Evolutionary conservation across 345 rosid genomes (phyloP).

Genomic region (Physaria fendleri): DNA sequence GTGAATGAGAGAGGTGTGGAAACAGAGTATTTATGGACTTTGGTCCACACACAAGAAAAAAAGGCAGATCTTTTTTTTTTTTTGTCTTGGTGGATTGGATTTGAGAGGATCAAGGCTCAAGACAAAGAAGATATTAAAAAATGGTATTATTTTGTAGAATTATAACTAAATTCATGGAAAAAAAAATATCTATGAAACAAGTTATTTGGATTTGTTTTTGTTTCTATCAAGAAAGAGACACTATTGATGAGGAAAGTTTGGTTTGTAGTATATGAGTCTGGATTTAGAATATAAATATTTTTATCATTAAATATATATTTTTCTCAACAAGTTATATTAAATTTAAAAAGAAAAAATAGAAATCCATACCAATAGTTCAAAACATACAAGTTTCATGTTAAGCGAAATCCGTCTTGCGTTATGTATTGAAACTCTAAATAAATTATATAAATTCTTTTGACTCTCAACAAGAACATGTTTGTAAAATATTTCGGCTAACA

Average conservation of each 20-base stretch:
- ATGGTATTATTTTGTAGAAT: neutral
- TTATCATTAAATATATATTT: neutral
- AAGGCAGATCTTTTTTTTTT: neutral
- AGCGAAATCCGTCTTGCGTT: neutral
- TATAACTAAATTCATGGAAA: neutral
- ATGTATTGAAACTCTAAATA: neutral
- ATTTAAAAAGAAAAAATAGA: neutral
- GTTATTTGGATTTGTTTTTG: too few species aligned
- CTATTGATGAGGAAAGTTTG: neutral
- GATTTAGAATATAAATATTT: neutral
- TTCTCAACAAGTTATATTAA: neutral
- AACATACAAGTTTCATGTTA: neutral
- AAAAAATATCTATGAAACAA: neutral
- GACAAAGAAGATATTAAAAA: neutral
- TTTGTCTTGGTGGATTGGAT: slow-evolving; percentile 11
- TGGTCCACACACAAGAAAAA: slow-evolving; percentile 10
- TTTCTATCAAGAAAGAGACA: neutral
- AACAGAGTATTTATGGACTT: slow-evolving; percentile 23
- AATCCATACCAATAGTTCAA: too few species aligned
- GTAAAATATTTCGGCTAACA: neutral
- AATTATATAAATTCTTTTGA: neutral
- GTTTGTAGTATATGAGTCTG: neutral
- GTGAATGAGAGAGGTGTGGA: slow-evolving; percentile 20
- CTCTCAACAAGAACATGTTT: neutral
- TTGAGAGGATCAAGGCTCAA: slow-evolving; percentile 1